Base-by-base conservation (phyloP, 176 grass and related monocot genomes). In the Phoenix roebelenii region DNA sequence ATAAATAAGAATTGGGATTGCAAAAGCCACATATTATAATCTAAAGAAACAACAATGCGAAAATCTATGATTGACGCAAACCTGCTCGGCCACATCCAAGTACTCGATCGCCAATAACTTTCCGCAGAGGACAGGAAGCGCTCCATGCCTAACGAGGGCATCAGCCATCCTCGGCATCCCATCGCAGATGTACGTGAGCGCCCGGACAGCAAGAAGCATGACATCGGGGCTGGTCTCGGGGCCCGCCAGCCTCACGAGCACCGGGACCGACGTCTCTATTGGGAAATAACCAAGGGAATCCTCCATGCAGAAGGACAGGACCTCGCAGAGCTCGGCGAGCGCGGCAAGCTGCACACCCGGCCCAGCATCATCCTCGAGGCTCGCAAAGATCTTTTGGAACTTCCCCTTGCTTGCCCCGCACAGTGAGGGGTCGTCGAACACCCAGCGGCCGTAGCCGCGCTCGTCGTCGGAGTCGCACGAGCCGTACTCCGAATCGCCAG, bases 41-140 rank as follows among this genome's bases (percentile, higher is more conserved):
- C 32, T 9, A 35, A 35, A 35, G 32, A 35, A 35, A 35, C 32
- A 35, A 35, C 7, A 35, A 35, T 35, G 5, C 7, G 32, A 35
- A 35, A 7, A 35, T 35, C 32, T 6, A 35, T 35, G 7, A 64
- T 18, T 14, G 52, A 49, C 28, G 28, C n/a, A 67, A 69, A 91
- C 92, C 87, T 97, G 87, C 74, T 97, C 87, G 16, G 93, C 93
- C 1, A 97, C 84, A 61, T 97, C 93, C 22, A 97, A 57, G 68
- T 97, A 97, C 66, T 88, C 87, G 58, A 97, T 97, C 0, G 70
- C 58, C 58, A 85, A 78, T 50, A 97, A 77, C 5, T 66, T 66
- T 18, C 72, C 83, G 50, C 87, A 92, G 54, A 97, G 85, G 51
- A 92, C 64, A 22, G 93, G 93, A 25, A 97, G 58, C 15, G 83